Conservation (phyloP, 2,329 filamentous ascomycete genomes). For the Westerdykella aurantiaca region DNA sequence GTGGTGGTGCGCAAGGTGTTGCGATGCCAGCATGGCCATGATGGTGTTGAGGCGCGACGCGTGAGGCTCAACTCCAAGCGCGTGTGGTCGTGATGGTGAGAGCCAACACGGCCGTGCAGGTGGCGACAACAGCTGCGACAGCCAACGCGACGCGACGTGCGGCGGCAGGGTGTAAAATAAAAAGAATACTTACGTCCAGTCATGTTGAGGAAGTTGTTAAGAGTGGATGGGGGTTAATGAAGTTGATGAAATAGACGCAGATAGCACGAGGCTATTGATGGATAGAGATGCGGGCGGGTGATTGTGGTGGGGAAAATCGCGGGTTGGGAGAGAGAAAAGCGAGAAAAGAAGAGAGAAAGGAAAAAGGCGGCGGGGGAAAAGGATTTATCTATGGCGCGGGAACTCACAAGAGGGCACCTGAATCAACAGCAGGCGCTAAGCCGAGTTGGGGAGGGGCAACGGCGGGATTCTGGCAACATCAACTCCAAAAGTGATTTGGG, state of each 20-base stretch:
- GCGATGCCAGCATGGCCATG: slow-evolving; percentile 7
- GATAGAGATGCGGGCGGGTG: slow-evolving; percentile 6
- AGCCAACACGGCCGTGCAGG: neutral
- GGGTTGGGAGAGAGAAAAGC: slow-evolving; percentile 5
- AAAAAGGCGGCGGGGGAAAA: slow-evolving; percentile 1
- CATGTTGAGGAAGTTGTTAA: slow-evolving; percentile 33
- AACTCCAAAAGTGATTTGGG: neutral
- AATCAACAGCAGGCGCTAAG: slow-evolving; percentile 8
- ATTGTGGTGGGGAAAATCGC: slow-evolving; percentile 2
- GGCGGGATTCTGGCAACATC: slow-evolving; percentile 1
- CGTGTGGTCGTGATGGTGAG: slow-evolving; percentile 11
- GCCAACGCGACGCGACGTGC: slow-evolving; percentile 14
- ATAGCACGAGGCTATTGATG: slow-evolving; percentile 15
- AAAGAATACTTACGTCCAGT: slow-evolving; percentile 40
- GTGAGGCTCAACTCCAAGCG: slow-evolving; percentile 26
- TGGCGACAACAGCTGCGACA: slow-evolving; percentile 10
- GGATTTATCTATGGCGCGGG: slow-evolving; percentile 3
- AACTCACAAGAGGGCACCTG: slow-evolving; percentile 1
- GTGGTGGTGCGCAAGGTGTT: slow-evolving; percentile 9
- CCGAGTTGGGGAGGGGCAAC: slow-evolving; percentile 5
- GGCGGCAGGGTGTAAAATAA: slow-evolving; percentile 7
- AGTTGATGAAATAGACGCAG: slow-evolving; percentile 3
- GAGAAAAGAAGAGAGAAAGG: slow-evolving; percentile 3
- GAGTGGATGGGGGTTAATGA: slow-evolving; percentile 18
- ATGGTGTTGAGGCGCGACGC: slow-evolving; percentile 16